A percentile compares a stretch with the other conserved stretches of the same genome.
These are phyloP conservation scores for Tricholoma matsutake DNA, from an alignment of 768 basidiomycete species.

Conservation along the genomic window DNA sequence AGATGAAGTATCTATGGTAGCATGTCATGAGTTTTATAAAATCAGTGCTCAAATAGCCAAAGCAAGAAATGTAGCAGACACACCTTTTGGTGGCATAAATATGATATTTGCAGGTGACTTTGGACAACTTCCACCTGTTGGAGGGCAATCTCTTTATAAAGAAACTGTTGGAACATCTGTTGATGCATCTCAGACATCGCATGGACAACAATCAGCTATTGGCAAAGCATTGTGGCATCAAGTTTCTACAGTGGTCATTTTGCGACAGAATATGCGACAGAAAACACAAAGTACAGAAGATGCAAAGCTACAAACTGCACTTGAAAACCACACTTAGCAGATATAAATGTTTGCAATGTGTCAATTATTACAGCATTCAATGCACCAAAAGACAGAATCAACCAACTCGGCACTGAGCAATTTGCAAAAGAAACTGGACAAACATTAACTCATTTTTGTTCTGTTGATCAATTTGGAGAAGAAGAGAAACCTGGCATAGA, in stretches of 20 bases:
- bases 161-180: not conserved
- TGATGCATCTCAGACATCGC: not conserved
- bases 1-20: conserved; percentile 43
- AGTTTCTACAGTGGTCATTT: conserved; percentile 28
- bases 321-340: conserved; percentile 12
- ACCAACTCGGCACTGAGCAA: not conserved
- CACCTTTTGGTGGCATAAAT: conserved; percentile 33
- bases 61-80: conserved; percentile 12
- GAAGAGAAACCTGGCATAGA: not conserved
- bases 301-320: conserved; percentile 13
- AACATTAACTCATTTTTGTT: not conserved
- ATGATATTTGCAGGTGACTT: conserved; percentile 7
- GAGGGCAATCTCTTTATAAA: not conserved
- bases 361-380: conserved; percentile 23
- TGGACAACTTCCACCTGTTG: not conserved
- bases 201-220: conserved; percentile 9
- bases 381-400: not conserved
- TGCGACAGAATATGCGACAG: conserved; percentile 32
- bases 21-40: conserved; percentile 26
- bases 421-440: not conserved
- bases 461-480: not conserved
- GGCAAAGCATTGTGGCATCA: no score
- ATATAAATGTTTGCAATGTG: conserved; percentile 20
- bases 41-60: conserved; percentile 25
- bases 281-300: conserved; percentile 19